Evolutionary conservation across 352 stramenopile species (phyloP).

Genomic region (Phytophthora chlamydospora): DNA sequence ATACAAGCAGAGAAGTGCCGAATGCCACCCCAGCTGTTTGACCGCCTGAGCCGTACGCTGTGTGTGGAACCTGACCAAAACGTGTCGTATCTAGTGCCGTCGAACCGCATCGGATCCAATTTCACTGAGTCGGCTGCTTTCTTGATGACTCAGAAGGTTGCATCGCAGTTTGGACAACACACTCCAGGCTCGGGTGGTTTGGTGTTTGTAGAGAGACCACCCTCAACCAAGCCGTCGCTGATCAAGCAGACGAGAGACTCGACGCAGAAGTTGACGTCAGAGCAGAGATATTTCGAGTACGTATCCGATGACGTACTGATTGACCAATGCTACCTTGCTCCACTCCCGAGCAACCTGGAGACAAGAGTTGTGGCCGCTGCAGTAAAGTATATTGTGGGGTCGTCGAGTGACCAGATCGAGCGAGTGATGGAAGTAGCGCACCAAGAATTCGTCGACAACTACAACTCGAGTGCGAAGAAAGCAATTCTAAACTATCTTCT

Average conservation of each 20-base stretch:
- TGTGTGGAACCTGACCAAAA: slow-evolving; percentile 78
- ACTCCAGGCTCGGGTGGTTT: slow-evolving; percentile 11
- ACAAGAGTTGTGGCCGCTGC: slow-evolving; percentile 52
- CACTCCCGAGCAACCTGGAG: slow-evolving; percentile 41
- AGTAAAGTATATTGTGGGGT: slow-evolving; percentile 54
- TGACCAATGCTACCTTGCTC: slow-evolving; percentile 46
- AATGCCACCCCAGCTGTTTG: slow-evolving; percentile 51
- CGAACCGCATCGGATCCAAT: slow-evolving; percentile 80
- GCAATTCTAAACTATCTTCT: slow-evolving; percentile 79
- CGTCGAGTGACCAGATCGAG: slow-evolving; percentile 46
- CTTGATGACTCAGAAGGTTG: slow-evolving; percentile 53
- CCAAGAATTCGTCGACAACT: slow-evolving; percentile 61
- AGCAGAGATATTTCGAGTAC: slow-evolving; percentile 68
- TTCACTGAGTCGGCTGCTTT: slow-evolving; percentile 52
- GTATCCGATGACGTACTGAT: slow-evolving; percentile 46
- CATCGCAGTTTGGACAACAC: slow-evolving; percentile 20
- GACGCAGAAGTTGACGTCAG: slow-evolving; percentile 23
- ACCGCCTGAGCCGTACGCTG: slow-evolving; percentile 65
- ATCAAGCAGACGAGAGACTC: background rate
- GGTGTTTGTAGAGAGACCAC: slow-evolving; percentile 22
- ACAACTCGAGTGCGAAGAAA: slow-evolving; percentile 75
- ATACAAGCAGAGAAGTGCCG: slow-evolving; percentile 8
- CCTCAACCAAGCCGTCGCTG: background rate
- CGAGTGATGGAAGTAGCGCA: slow-evolving; percentile 45
- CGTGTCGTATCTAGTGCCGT: slow-evolving; percentile 56